Evolutionary conservation across 2,329 filamentous ascomycete species (phyloP).

Genomic region (Pochonia chlamydosporia): DNA sequence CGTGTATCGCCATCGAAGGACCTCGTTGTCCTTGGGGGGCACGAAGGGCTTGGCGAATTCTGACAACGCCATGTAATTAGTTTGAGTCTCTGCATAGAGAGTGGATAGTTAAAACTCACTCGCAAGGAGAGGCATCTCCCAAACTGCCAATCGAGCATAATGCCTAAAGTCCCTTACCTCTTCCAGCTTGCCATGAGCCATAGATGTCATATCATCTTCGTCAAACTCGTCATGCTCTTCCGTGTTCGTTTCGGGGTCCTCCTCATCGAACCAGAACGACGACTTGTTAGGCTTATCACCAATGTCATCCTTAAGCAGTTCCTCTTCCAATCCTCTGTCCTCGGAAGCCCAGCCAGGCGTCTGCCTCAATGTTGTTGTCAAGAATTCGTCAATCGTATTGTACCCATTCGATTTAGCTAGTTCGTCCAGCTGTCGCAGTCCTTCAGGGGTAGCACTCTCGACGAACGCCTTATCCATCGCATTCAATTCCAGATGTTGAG

Average conservation of each 20-base stretch:
- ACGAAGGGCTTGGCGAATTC: constrained; percentile 79
- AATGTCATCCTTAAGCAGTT: constrained; percentile 23
- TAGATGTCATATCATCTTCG: constrained; percentile 76
- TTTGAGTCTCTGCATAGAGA: neutral
- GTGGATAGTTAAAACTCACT: constrained; percentile 55
- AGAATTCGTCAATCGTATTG: constrained; percentile 26
- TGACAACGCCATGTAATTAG: constrained; percentile 28
- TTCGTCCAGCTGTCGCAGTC: constrained; percentile 26
- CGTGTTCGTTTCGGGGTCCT: constrained; percentile 40
- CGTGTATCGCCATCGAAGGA: constrained; percentile 92
- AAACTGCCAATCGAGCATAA: constrained; percentile 80
- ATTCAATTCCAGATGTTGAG: constrained; percentile 21
- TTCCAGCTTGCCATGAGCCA: constrained; percentile 83
- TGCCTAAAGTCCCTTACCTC: constrained; percentile 83
- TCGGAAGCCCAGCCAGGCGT: constrained; percentile 24
- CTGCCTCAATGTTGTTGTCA: constrained; percentile 21
- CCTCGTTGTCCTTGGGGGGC: constrained; percentile 59
- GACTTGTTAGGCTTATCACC: constrained; percentile 28
- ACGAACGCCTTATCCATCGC: constrained; percentile 23
- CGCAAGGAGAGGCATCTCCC: constrained; percentile 89
- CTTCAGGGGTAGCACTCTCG: constrained; percentile 24
- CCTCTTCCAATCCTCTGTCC: constrained; percentile 25
- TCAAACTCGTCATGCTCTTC: constrained; percentile 60
- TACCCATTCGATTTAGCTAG: constrained; percentile 29
- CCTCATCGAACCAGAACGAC: constrained; percentile 44